A percentile compares a stretch with the other conserved stretches of the same genome.
Evolutionary conservation across 305 asterid genomes (phyloP).

Genomic region (Solanum hybrid): DNA sequence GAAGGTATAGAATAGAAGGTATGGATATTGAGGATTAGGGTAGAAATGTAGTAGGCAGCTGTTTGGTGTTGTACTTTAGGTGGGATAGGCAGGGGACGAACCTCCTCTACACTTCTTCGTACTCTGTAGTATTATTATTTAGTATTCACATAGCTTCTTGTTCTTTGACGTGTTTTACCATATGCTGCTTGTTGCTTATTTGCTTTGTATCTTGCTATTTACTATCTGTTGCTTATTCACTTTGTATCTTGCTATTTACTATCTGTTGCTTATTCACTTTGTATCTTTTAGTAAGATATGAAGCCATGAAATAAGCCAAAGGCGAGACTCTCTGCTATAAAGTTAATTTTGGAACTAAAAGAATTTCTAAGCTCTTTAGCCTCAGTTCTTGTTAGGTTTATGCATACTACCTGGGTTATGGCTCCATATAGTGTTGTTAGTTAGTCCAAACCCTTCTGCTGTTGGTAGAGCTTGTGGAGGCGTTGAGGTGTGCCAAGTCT

Average conservation of each 20-base stretch:
- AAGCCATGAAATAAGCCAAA: neutral
- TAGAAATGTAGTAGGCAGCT: neutral
- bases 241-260: neutral
- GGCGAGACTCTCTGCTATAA: neutral
- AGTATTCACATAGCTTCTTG: neutral
- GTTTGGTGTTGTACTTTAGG: neutral
- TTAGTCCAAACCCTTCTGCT: neutral
- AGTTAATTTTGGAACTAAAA: neutral
- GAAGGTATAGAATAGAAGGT: neutral
- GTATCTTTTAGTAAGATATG: neutral
- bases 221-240: neutral
- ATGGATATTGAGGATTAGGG: neutral
- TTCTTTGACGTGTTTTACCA: neutral
- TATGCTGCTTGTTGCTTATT: neutral
- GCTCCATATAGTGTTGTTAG: neutral
- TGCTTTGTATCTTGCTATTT: neutral
- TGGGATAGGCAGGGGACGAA: neutral
- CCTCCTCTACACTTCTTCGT: neutral
- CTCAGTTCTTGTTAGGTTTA: neutral
- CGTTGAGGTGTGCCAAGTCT: neutral
- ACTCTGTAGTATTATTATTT: neutral
- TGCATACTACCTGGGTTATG: neutral
- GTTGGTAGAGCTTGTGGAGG: neutral
- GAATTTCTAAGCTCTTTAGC: neutral
- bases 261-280: neutral